These are phyloP conservation scores for Cytospora chrysosperma DNA, from an alignment of 2,329 filamentous ascomycete species.

Conservation along the genomic window DNA sequence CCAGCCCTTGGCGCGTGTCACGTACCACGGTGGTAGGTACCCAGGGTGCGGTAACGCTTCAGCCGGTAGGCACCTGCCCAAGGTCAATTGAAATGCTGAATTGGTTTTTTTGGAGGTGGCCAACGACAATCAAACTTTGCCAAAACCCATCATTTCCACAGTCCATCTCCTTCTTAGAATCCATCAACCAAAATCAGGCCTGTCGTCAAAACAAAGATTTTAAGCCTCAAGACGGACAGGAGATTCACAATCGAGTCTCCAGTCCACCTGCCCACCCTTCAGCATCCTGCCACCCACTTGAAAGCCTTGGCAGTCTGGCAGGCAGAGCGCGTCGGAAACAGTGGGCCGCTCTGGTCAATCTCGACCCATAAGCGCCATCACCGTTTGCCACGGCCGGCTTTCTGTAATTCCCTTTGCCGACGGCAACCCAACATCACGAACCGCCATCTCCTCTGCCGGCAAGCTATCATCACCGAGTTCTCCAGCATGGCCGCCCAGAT, in stretches of 20 bases:
- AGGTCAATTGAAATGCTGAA: background rate
- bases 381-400: background rate
- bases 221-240: background rate
- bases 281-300: too few relatives aligned
- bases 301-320: background rate
- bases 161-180: background rate
- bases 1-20: background rate
- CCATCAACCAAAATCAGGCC: background rate
- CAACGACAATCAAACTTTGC: background rate
- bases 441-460: constrained; percentile 5
- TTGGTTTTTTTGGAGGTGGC: background rate
- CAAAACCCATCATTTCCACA: background rate
- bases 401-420: background rate
- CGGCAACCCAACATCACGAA: background rate
- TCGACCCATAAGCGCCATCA: background rate
- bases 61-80: background rate
- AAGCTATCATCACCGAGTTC: background rate
- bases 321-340: background rate
- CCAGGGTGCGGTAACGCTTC: background rate
- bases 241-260: background rate
- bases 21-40: too few relatives aligned
- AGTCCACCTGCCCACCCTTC: background rate
- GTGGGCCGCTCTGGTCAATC: background rate
- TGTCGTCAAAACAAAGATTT: background rate
- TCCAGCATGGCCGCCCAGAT: background rate